Evolutionary conservation across 495 filamentous ascomycete species (phyloP).

Genomic region (Viridothelium virens): DNA sequence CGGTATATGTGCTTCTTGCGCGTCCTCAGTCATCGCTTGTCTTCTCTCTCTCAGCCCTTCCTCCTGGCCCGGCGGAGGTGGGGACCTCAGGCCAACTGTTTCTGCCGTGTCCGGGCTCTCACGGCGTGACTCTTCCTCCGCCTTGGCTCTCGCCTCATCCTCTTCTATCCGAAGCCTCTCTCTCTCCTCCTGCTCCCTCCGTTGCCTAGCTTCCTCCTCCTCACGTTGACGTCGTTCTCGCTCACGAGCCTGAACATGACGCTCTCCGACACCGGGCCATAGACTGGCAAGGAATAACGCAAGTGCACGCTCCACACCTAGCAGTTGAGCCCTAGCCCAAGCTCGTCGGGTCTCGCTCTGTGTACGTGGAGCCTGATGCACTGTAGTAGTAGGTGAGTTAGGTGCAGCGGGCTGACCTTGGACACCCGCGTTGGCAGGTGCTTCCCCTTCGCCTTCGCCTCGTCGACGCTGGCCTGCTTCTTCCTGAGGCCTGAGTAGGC

Average conservation of each 20-base stretch:
- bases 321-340: conserved; percentile 50
- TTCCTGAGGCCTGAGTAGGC: conserved; percentile 16
- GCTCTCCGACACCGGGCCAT: conserved; percentile 75
- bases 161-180: conserved; percentile 41
- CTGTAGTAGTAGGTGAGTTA: background rate
- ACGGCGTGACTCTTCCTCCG: conserved; percentile 18
- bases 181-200: conserved; percentile 44
- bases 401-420: no score
- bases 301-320: conserved; percentile 64
- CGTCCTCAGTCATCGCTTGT: background rate
- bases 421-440: no score
- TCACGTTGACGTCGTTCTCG: conserved; percentile 26
- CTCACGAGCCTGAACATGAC: conserved; percentile 66
- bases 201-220: conserved; percentile 41
- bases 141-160: conserved; percentile 34
- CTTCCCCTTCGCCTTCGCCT: background rate
- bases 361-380: conserved; percentile 17
- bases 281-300: conserved; percentile 79
- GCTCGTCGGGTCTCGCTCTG: conserved; percentile 24
- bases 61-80: background rate
- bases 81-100: conserved; percentile 4
- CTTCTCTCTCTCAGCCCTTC: conserved; percentile 2
- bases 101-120: background rate
- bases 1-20: background rate
- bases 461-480: background rate